Evolutionary conservation across 2,329 filamentous ascomycete genomes (phyloP).

Genomic region (Pseudomassariella vexata): DNA sequence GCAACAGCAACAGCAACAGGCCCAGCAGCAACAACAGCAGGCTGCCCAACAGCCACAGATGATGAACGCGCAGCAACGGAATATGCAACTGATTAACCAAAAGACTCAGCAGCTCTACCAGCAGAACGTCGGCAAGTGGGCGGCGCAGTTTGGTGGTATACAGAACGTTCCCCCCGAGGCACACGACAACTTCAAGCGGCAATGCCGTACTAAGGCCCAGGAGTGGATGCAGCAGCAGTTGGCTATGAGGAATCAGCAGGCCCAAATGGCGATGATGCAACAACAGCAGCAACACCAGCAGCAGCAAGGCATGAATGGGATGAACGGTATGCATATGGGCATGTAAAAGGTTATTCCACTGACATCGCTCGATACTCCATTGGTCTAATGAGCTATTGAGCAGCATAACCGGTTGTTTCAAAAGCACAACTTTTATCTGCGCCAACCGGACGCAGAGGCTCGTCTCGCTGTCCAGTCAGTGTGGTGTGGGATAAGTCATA

Average conservation of each 20-base stretch:
- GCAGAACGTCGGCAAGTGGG: slow-evolving; percentile 28
- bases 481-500: too few relatives aligned
- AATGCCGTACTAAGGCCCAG: slow-evolving; percentile 32
- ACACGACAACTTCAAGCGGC: slow-evolving; percentile 37
- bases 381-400: too few relatives aligned
- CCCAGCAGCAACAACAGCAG: slow-evolving; percentile 17
- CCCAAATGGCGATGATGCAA: slow-evolving; percentile 31
- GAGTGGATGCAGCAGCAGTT: slow-evolving; percentile 15
- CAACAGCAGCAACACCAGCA: slow-evolving; percentile 33
- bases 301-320: slow-evolving; percentile 42
- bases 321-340: slow-evolving; percentile 38
- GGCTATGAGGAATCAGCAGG: slow-evolving; percentile 13
- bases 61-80: not conserved
- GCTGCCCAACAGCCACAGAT: slow-evolving; percentile 9
- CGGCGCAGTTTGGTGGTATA: slow-evolving; percentile 31
- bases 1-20: slow-evolving; percentile 21
- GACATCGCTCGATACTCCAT: too few relatives aligned
- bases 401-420: too few relatives aligned
- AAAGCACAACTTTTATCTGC: too few relatives aligned
- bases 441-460: too few relatives aligned
- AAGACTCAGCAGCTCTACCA: slow-evolving; percentile 32
- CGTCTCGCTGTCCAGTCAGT: too few relatives aligned
- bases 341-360: too few relatives aligned
- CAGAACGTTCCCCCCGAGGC: slow-evolving; percentile 41
- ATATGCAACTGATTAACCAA: slow-evolving; percentile 24